Evolutionary conservation across 345 rosid species (phyloP), one percentile per base, ranked within the genome.

Genomic region (Murraya koenigii): DNA sequence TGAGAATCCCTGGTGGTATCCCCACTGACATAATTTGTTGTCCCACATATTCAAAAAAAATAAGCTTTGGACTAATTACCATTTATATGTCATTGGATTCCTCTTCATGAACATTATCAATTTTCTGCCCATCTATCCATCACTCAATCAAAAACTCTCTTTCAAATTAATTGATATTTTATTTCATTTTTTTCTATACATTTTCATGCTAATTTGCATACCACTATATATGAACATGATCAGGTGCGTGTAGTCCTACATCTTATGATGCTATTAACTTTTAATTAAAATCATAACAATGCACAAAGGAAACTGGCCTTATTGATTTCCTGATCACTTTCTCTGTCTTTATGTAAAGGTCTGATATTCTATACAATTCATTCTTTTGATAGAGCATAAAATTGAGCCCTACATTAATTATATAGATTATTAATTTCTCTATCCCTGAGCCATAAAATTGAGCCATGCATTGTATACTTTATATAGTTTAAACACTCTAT

Each of bases 81-180:
- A 71, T 49, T 23, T 66, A 71, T 49, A 30, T 66, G 44, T 73
- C 84, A 79, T 83, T 77, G 85, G 88, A 86, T 86, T 81, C 86
- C 85, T 55, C 74, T 70, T 72, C 66, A n/a, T n/a, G n/a, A n/a
- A n/a, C n/a, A n/a, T n/a, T n/a, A n/a, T n/a, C 19, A 20, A 44
- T 10, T 72, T 69, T 49, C 54, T 10, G 23, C 19, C 36, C n/a
- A 14, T 49, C 23, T 58, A 1, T 58, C 61, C 61, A 7, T 58
- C 11, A 22, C 25, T 55, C 25, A 44, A 44, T 11, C 17, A 44
- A 44, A 11, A 44, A 17, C 8, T 52, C 56, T 52, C 56, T 19
- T 52, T 52, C 8, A 52, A 44, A 44, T 44, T 44, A 44, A 11
- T 52, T 19, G 49, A 13, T 3, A 61, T 11, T 35, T 8, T 0